Conservation (phyloP, 83 land plant species). For the Picea abies region DNA sequence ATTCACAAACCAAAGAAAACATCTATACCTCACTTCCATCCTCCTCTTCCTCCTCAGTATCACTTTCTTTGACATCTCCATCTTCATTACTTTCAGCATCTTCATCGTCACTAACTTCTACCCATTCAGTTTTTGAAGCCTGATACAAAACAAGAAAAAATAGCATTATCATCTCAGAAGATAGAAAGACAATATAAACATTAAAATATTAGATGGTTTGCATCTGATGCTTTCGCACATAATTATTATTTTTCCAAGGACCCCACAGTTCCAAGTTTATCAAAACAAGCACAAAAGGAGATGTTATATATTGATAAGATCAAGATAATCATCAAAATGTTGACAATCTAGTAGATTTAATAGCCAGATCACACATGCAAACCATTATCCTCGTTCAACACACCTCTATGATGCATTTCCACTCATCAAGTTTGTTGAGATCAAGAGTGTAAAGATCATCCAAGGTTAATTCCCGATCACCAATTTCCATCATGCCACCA, state of each 20-base stretch:
- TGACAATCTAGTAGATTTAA: not conserved
- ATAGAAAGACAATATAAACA: not conserved
- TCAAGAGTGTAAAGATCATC: conserved; percentile 92
- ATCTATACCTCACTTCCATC: conserved; percentile 27
- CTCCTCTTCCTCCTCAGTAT: conserved; percentile 43
- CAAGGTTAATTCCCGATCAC: conserved; percentile 90
- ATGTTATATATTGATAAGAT: not conserved
- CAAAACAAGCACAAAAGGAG: not conserved
- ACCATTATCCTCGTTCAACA: conserved; percentile 12
- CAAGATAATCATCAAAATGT: not conserved
- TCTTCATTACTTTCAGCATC: conserved; percentile 78
- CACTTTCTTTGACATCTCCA: conserved; percentile 44
- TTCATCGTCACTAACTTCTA: conserved; percentile 80
- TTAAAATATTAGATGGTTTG: not conserved
- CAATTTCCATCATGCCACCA: conserved; percentile 98
- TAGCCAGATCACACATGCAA: conserved; percentile 8
- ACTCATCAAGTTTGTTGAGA: conserved; percentile 96
- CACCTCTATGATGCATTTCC: conserved; percentile 96
- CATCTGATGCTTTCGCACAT: not conserved
- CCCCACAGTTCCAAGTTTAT: not conserved
- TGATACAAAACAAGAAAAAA: conserved; percentile 24
- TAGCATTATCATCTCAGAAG: not conserved
- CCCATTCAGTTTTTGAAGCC: conserved; percentile 91
- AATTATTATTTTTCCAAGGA: conserved; percentile 1
- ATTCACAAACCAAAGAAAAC: not conserved